Base-by-base conservation (phyloP, 2,329 filamentous ascomycete species). In the Aspergillus sp. region DNA sequence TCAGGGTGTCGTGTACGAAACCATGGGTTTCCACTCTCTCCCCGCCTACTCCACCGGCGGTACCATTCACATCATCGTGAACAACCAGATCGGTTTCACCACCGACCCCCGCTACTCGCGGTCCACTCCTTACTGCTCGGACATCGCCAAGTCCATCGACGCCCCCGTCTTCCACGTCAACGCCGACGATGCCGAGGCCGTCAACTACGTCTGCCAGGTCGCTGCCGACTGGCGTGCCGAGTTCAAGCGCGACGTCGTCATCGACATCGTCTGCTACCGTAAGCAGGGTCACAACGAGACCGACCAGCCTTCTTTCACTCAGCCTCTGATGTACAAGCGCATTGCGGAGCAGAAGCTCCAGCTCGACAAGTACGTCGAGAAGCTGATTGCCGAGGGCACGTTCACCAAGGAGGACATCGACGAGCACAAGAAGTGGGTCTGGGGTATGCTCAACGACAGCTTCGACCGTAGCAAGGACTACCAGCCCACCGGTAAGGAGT, bases 51-150 rank as follows among this genome's bases (percentile, higher is more conserved):
- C 96, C 52, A 98, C 95, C 56, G 95, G 95, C 71, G 95, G 95
- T 74, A 99, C 95, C 59, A 91, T 99, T 70, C 95, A 99, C 80
- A 84, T 99, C 66, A 88, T 99, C 60, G 94, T 98, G 69, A 99
- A 99, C 87, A 99, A 99, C 85, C 95, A 99, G 84, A 99, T 99
- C 77, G 95, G 95, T 78, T 99, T 99, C 84, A 99, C 95, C 56
- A 99, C 95, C 22, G 95, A 99, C 75, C 95, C 95, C 67, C 92
- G 95, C 73, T 99, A 96, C 78, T 90, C 95, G 69, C 92, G 95
- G 70, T 99, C 95, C 20, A 99, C 95, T 53, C 91, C 95, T 49
- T 99, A 99, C 86, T 99, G 95, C 82, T 98, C 95, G 49, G 95
- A 99, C 77, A 97, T 99, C 72, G 95, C 95, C 79, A 99, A 99